Evolutionary conservation across 2,329 filamentous ascomycete genomes (phyloP).

Genomic region (Helotiales sp.): DNA sequence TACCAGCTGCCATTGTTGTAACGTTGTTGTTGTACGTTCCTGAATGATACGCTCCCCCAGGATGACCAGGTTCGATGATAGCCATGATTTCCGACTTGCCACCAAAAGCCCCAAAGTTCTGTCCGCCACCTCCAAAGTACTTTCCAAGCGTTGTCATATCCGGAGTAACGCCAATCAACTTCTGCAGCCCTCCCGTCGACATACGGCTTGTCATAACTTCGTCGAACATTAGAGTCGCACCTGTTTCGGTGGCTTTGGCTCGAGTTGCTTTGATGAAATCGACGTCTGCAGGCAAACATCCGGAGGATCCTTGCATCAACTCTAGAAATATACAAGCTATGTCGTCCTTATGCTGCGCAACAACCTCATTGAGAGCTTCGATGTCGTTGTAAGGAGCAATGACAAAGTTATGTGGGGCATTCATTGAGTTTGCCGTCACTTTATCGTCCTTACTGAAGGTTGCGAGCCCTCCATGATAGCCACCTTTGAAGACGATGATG

Average conservation of each 20-base stretch:
- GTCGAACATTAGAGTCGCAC: constrained; percentile 65
- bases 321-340: constrained; percentile 59
- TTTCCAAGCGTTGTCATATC: constrained; percentile 67
- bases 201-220: constrained; percentile 70
- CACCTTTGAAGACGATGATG: constrained; percentile 22
- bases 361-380: constrained; percentile 42
- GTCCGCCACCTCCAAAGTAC: constrained; percentile 64
- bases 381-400: constrained; percentile 63
- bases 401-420: constrained; percentile 35
- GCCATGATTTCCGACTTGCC: constrained; percentile 58
- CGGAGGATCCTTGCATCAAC: constrained; percentile 63
- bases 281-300: constrained; percentile 48
- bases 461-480: constrained; percentile 32
- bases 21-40: constrained; percentile 69
- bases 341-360: constrained; percentile 40
- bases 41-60: constrained; percentile 48
- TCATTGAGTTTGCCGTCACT: constrained; percentile 21
- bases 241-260: constrained; percentile 29
- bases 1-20: constrained; percentile 53
- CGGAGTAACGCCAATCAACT: constrained; percentile 45
- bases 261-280: constrained; percentile 19
- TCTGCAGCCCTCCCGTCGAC: constrained; percentile 48
- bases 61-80: constrained; percentile 51
- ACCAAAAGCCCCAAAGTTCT: constrained; percentile 66
- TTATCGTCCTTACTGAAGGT: constrained; percentile 40